Conservation (phyloP, 495 filamentous ascomycete genomes). For the Penicillium riverlandense region DNA sequence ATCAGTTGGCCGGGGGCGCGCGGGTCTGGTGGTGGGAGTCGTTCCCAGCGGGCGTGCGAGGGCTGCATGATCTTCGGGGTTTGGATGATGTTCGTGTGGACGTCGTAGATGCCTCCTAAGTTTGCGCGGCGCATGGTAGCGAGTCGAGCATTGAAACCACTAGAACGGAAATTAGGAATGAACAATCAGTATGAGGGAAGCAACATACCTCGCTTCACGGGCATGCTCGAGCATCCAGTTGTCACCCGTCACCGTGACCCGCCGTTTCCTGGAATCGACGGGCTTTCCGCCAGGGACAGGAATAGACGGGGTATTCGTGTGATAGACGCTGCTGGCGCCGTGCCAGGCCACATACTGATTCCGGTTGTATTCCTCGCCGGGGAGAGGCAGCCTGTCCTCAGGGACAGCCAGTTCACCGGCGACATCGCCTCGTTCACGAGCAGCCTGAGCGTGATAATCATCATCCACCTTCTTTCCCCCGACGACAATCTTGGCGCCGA, state of each 20-base stretch:
- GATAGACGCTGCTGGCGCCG: constrained; percentile 90
- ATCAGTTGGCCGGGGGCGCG: constrained; percentile 21
- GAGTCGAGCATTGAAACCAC: constrained; percentile 73
- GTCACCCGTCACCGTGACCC: constrained; percentile 83
- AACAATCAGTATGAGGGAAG: background rate
- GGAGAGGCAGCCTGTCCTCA: constrained; percentile 62
- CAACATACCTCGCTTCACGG: constrained; percentile 71
- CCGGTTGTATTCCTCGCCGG: constrained; percentile 76
- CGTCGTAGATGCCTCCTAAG: constrained; percentile 75
- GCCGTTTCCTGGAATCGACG: constrained; percentile 66
- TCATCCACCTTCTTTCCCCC: constrained; percentile 79
- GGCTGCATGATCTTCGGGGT: constrained; percentile 87
- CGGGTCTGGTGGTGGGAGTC: constrained; percentile 37
- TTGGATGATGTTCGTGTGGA: constrained; percentile 85
- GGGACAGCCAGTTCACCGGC: constrained; percentile 91
- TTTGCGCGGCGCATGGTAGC: constrained; percentile 56
- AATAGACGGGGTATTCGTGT: constrained; percentile 69
- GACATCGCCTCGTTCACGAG: constrained; percentile 68
- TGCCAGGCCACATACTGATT: constrained; percentile 99
- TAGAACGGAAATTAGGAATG: constrained; percentile 30
- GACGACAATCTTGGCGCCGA: constrained; percentile 88
- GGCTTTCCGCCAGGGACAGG: constrained; percentile 70
- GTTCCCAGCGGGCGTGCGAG: constrained; percentile 75
- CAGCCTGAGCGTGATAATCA: constrained; percentile 80
- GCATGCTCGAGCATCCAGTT: constrained; percentile 98